Conservation (phyloP, 2,329 filamentous ascomycete species). For the Aspergillus sp. region DNA sequence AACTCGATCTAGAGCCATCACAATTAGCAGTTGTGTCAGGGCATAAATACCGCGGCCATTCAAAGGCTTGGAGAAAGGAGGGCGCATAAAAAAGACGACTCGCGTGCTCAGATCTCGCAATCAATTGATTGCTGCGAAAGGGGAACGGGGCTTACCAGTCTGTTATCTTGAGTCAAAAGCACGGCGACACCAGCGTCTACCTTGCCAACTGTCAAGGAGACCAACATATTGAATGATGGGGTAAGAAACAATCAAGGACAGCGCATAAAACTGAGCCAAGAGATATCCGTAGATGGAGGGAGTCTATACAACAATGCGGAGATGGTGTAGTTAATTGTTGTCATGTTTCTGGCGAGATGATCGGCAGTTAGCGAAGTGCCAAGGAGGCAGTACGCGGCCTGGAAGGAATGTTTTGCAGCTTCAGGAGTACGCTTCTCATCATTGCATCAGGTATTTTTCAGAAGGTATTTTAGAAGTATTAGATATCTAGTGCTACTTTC, state of each 20-base stretch:
- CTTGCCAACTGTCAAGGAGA: slow-evolving; percentile 97
- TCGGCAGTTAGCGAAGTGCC: slow-evolving; percentile 28
- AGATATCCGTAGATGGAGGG: neutral
- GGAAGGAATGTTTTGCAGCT: too few species aligned
- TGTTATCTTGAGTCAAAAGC: slow-evolving; percentile 92
- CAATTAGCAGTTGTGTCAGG: neutral
- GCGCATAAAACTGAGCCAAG: slow-evolving; percentile 3
- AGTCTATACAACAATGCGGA: neutral
- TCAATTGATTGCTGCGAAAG: slow-evolving; percentile 2
- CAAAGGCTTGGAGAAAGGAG: too few species aligned
- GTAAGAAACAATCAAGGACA: neutral
- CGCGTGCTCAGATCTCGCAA: neutral
- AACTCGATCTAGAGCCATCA: slow-evolving; percentile 78
- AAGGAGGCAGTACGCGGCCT: slow-evolving; percentile 19
- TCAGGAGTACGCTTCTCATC: neutral
- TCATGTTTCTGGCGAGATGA: slow-evolving; percentile 16
- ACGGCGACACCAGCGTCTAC: slow-evolving; percentile 98
- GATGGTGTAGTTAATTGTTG: slow-evolving; percentile 1
- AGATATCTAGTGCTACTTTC: too few species aligned
- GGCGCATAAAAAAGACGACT: neutral
- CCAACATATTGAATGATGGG: slow-evolving; percentile 62
- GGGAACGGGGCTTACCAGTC: slow-evolving; percentile 62
- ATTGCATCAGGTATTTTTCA: neutral
- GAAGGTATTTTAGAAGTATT: too few species aligned
- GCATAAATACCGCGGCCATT: too few species aligned